Evolutionary conservation across 2,329 filamentous ascomycete species (phyloP).

Genomic region (Alternaria longipes): DNA sequence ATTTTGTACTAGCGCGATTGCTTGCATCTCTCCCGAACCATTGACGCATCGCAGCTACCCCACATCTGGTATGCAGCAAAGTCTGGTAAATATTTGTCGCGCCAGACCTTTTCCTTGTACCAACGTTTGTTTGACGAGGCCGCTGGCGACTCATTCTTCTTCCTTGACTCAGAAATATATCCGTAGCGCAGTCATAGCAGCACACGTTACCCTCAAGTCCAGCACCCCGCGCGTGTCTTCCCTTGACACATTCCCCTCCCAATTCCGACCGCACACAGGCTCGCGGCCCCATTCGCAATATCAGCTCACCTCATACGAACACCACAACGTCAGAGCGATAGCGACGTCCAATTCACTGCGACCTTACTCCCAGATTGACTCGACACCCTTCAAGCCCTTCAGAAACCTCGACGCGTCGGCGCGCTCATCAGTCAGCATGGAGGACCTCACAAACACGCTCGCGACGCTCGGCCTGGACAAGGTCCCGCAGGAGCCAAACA

Average conservation of each 20-base stretch:
- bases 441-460: constrained; percentile 50
- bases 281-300: constrained; percentile 11
- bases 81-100: constrained; percentile 24
- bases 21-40: constrained; percentile 21
- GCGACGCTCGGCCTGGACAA: constrained; percentile 50
- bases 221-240: constrained; percentile 5
- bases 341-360: constrained; percentile 14
- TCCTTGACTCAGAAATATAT: constrained; percentile 40
- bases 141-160: constrained; percentile 45
- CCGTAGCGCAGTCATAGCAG: constrained; percentile 16
- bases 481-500: constrained; percentile 53
- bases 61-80: constrained; percentile 41
- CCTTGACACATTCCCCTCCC: constrained; percentile 10
- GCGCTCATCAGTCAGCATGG: constrained; percentile 39
- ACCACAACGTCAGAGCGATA: not conserved
- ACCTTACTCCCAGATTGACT: constrained; percentile 26
- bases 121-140: constrained; percentile 34
- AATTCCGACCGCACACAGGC: constrained; percentile 12
- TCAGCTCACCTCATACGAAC: constrained; percentile 13
- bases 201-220: not conserved
- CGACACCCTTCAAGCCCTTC: constrained; percentile 31
- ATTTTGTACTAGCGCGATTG: constrained; percentile 37
- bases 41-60: constrained; percentile 42
- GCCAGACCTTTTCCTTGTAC: constrained; percentile 40
- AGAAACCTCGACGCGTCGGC: constrained; percentile 38